Base-by-base conservation (phyloP, 257 asterid species). In the Eucommia ulmoides region DNA sequence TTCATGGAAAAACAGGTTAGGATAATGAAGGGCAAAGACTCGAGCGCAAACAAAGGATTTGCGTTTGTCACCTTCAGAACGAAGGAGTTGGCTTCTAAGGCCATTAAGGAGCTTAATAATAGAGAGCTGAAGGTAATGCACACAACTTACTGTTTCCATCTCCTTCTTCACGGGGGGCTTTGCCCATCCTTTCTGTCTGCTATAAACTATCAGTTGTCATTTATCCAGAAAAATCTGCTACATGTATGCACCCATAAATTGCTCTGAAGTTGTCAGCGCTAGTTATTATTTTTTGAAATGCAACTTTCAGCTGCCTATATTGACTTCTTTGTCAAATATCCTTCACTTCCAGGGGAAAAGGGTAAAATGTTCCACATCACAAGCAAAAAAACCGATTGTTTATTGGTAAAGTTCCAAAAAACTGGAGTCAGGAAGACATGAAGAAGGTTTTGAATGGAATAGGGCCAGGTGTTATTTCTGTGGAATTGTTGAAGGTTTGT, bases 21-120 rank as follows among this genome's bases (percentile, higher is more conserved):
- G 78, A 72, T 89, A 72, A 89, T 89, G 96, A 85, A 80, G 76
- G 96, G 84, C 52, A 89, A 86, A 70, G 92, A 78, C 68, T 58
- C 92, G 23, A 64, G 62, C 56, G 94, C 85, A 70, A 85, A 89
- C 72, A 89, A 85, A 70, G 94, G 94, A 16, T 89, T 85, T 61
- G 93, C 94, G 24, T 89, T 89, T 82, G 89, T 89, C 56, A 89
- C 94, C 21, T 85, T 76, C 71, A 77, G 86, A 66, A 76, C 78
- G 41, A 82, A 82, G 69, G 96, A 89, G 49, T 70, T 78, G 75
- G 98, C 98, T 41, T 66, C 88, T 22, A 83, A 78, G 72, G 96
- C 98, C 50, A 89, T 89, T 45, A 71, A 73, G 65, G 93, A 88
- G 41, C 96, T 89, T 58, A 82, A 80, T 65, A 70, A 69, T 65